Base-by-base conservation (phyloP, 176 grass and related monocot genomes). In the Triticum timopheevii region DNA sequence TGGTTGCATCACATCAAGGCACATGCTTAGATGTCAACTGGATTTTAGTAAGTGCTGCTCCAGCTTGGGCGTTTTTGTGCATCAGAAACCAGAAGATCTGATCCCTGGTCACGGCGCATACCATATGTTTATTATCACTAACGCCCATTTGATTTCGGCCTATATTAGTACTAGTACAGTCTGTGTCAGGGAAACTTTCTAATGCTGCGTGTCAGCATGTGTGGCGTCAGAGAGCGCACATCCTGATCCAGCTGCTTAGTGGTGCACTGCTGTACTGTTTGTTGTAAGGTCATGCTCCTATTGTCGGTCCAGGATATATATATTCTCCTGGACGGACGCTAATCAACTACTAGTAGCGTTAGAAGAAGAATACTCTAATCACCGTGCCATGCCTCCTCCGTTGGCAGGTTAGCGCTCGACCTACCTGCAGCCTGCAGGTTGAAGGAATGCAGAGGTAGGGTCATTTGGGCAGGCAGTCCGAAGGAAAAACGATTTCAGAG, bases 221-320 rank as follows among this genome's bases (percentile, higher is more conserved):
- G 77, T 58, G 40, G 84, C 84, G 79, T 86, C 84, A 90, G 79
- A 38, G 28, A 54, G 11, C 82, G 79, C 69, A 80, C 83, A 52
- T 20, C 40, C 40, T 64, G 36, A 82, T 78, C 61, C 61, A 85
- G 76, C 78, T 56, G 79, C 50, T 39, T 91, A 88, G 81, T 91
- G 82, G 31, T 49, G 76, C 88, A 85, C 85, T 31, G 59, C 61
- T 91, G 77, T 81, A 81, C 82, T 77, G 71, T 88, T 82, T 24
- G 85, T 70, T 91, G 77, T 71, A 85, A 88, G 86, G 86, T 88
- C 81, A 36, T 85, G 77, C 78, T 70, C 82, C 69, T 50, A 58
- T 34, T 42, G 77, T 85, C 62, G 50, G 85, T 73, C 17, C 49
- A 80, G 36, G 69, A 24, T 70, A 87, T 81, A 87, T 84, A 63